Base-by-base conservation (phyloP, 768 basidiomycete genomes). In the Clitopilus hobsonii region DNA sequence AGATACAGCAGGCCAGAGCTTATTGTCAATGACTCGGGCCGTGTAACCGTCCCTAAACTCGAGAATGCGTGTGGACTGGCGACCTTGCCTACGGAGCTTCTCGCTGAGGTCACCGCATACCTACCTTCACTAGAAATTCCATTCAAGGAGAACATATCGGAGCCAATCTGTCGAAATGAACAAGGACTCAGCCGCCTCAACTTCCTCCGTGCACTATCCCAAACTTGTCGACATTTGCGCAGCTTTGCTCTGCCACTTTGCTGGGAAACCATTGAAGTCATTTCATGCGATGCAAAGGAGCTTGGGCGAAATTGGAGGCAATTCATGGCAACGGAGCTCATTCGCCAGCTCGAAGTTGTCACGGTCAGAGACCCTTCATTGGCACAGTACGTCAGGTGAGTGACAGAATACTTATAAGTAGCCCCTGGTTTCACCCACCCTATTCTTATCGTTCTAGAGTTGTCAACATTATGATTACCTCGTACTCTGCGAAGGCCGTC, bases 241-340 rank as follows among this genome's bases (percentile, higher is more conserved):
- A 56, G 51, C 24, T 29, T 58, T 5, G 60, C 58, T 49, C 45
- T 61, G 2, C 60, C 61, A 27, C 22, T 57, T 3, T 38, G 56
- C 20, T 67, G 63, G 62, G 38, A 57, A 30, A 54, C 38, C 24
- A 56, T 65, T 29, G 63, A 67, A 48, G 61, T 56, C 14, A n/a
- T 36, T n/a, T 36, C 32, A 36, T 63, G 60, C 27, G 52, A 54
- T 23, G 10, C 26, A 26, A 51, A 49, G 32, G 49, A 28, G 18
- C 13, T 36, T 11, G n/a, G 32, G 32, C 13, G 32, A 36, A 11
- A 36, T n/a, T 52, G 23, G 22, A 22, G 38, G 7, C 59, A 55
- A 20, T 38, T 54, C 10, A 25, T 63, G 13, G 57, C 60, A 0
- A 58, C 48, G 2, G 54, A 62, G 24, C 53, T 64, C 24, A 22